These are phyloP conservation scores for Bolboschoenoplectus hybrid DNA, from an alignment of 202 grass and related monocot genomes.

Conservation along the genomic window DNA sequence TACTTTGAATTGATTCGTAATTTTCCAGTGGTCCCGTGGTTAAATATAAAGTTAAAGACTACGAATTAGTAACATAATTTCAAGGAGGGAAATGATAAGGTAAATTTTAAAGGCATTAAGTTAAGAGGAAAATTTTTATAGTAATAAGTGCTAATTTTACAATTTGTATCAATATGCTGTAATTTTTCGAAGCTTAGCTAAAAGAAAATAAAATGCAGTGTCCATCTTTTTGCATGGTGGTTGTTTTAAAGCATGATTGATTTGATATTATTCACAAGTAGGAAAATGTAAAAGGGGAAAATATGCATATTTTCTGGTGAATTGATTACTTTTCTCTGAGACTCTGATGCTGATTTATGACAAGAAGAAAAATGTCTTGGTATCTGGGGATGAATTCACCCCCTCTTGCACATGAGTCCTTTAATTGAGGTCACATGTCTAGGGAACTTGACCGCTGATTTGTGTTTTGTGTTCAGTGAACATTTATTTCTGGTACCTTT, in stretches of 20 bases:
- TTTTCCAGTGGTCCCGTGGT: background rate
- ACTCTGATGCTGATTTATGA: background rate
- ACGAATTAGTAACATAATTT: background rate
- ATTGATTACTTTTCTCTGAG: background rate
- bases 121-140: background rate
- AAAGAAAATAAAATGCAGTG: background rate
- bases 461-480: background rate
- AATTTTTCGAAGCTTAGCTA: background rate
- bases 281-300: background rate
- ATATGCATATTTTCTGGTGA: background rate
- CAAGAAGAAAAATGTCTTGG: background rate
- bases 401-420: background rate
- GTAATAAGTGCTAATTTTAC: background rate
- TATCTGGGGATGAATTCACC: background rate
- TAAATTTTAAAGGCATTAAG: background rate
- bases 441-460: background rate
- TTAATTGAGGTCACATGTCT: conserved; percentile 10
- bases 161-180: background rate
- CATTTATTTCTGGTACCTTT: background rate
- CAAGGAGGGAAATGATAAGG: background rate
- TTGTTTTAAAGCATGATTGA: background rate
- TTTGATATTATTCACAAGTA: background rate
- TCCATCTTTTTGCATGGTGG: background rate
- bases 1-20: background rate
- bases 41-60: background rate